A percentile compares a stretch with the other conserved stretches of the same genome.
phyloP scores from a whole-genome alignment of 805 yeast genomes.

The Soucietia sequanensis region DNA sequence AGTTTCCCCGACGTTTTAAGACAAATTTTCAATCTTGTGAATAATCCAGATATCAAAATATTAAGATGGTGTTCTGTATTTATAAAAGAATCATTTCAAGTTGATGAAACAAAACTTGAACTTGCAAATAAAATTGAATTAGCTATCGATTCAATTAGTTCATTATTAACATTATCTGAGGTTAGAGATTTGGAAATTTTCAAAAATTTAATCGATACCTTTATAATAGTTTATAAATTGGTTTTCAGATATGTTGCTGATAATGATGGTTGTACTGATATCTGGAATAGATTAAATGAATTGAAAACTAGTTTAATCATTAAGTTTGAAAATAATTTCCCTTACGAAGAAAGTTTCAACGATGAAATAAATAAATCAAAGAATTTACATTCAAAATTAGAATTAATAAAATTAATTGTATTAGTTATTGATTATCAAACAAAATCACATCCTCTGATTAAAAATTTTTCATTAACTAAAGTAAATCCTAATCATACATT shows the following conservation, averaged over 20 bases:
- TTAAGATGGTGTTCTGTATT: conserved; percentile 43
- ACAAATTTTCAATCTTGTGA: conserved; percentile 37
- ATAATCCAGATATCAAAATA: conserved; percentile 31
- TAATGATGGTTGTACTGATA: conserved; percentile 41
- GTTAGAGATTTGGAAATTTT: conserved; percentile 30
- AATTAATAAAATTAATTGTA: conserved; percentile 68
- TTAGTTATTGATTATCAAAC: conserved; percentile 44
- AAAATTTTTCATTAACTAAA: conserved; percentile 47
- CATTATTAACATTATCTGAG: conserved; percentile 24
- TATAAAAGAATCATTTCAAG: conserved; percentile 34
- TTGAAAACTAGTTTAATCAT: conserved; percentile 60
- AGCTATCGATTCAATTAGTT: conserved; percentile 40
- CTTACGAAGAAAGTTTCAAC: conserved; percentile 47
- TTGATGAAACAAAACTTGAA: conserved; percentile 22
- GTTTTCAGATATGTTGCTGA: conserved; percentile 46
- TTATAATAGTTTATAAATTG: conserved; percentile 41
- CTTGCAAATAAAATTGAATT: conserved; percentile 33
- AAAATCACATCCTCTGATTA: conserved; percentile 34
- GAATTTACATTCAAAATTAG: conserved; percentile 59
- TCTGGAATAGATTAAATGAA: conserved; percentile 56
- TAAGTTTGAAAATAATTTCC: conserved; percentile 58
- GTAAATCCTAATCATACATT: conserved; percentile 64
- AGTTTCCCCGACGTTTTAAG: conserved; percentile 44
- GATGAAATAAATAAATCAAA: conserved; percentile 50
- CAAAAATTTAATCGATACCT: conserved; percentile 30